Base-by-base conservation (phyloP, 352 stramenopile genomes). In the Phytopythium mirpurense region DNA sequence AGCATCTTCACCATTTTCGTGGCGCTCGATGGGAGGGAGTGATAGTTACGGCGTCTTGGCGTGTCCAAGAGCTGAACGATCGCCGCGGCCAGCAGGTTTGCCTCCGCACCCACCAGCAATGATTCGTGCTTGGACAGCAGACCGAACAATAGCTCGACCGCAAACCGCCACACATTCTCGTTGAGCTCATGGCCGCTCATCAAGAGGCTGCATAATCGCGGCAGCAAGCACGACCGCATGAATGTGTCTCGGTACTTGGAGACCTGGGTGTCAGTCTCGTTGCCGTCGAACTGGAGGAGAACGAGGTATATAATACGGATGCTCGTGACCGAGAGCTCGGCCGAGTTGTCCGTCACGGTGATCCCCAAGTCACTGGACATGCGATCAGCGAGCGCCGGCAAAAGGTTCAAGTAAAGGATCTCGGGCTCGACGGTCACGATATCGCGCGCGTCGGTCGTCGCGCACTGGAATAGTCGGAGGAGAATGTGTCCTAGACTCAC, bases 131-230 rank as follows among this genome's bases (percentile, higher is more conserved):
- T 66, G 4, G 70, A 76, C 1, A 84, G 47, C 24, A 82, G 60
- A 0, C 65, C 65, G 46, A 70, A 68, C 0, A 90, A 51, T 11
- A 90, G 51, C 19, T 90, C 74, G 16, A 76, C 61, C 9, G 64
- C 41, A 19, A 83, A 68, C 15, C 63, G 65, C 76, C 74, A 83
- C 38, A 78, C 65, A 12, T 68, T 74, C 55, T 90, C 74, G 23
- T 70, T 54, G 24, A 62, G 23, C 16, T n/a, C 23, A 2, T 55
- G 35, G 0, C 32, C 24, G 24, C 8, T 48, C 10, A 18, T 54
- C 9, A 80, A 27, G 3, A 86, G 29, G 3, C 50, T 27, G n/a
- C 60, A 54, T 4, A 85, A 45, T 15, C 65, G 65, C 2, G 76
- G 74, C 14, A 88, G 11, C n/a, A 87, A 65, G n/a, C 76, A 51